Base-by-base conservation (phyloP, 2,329 filamentous ascomycete species). In the Tolypocladium tundrense region DNA sequence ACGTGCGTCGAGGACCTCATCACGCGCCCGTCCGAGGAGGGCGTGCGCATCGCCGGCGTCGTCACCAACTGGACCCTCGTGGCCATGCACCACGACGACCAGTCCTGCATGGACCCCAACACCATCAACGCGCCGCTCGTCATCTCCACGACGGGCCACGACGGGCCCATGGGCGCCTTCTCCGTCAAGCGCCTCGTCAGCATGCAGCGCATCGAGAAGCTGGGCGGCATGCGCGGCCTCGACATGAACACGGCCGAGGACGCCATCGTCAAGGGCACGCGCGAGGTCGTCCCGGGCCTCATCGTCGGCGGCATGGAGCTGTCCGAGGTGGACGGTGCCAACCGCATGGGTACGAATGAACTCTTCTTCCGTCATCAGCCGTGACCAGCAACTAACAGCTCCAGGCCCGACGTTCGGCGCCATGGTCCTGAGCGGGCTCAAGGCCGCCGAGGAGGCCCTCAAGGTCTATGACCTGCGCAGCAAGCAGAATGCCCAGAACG, bases 41-140 rank as follows among this genome's bases (percentile, higher is more conserved):
- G 69, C 11, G 75, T 95, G 50, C 85, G 88, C 62, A 86, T 96
- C 63, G 88, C 90, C 10, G 91, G 91, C 67, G 91, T 96, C 1
- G 92, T 97, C 57, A 95, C 90, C 68, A 97, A 97, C 82, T 97
- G 91, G 91, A 96, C 91, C 1, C 82, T 96, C 33, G 91, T 96
- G 54, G 84, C 87, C 50, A 88, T 93, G 80, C 88, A 92, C 73
- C 88, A 92, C 73, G 88, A 91, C 70, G 88, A 93, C 71, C 91
- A 96, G 77, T 89, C 85, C 61, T 96, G 91, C 87, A 96, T 96
- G 91, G 92, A 96, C 73, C 91, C 91, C 65, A 96, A 94, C 83
- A 96, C 91, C 67, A 96, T 96, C 82, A 96, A 96, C 70, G 90
- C 91, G 0, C 91, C 91, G 1, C 74, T 96, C 59, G 79, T 96